These are phyloP conservation scores for Marasmius tenuissimus DNA, from an alignment of 1,284 basidiomycete species.

Conservation along the genomic window DNA sequence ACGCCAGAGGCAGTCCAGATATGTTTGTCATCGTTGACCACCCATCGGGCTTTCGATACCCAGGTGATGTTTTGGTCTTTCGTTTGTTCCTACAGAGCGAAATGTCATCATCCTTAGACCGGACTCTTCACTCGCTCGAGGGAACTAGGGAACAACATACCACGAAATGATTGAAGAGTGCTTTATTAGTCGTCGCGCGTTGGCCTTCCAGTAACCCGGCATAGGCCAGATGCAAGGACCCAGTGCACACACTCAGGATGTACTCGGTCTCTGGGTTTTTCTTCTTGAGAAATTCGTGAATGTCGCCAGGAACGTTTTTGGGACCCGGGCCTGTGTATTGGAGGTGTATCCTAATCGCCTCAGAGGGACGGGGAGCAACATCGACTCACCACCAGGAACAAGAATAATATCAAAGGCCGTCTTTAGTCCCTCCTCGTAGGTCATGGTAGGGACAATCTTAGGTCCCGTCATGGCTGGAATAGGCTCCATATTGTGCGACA, in stretches of 20 bases:
- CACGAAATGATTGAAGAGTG: conserved; percentile 14
- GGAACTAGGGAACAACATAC: conserved; percentile 6
- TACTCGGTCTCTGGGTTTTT: conserved; percentile 22
- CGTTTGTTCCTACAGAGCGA: conserved; percentile 18
- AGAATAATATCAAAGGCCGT: conserved; percentile 24
- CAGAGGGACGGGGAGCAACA: too few species aligned
- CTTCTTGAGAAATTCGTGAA: conserved; percentile 21
- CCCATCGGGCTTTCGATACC: conserved; percentile 38
- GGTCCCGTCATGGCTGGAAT: conserved; percentile 17
- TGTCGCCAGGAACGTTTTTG: conserved; percentile 8
- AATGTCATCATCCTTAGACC: not conserved
- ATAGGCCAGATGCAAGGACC: conserved; percentile 23
- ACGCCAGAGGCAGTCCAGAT: conserved; percentile 40
- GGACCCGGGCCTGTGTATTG: not conserved
- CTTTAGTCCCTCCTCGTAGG: conserved; percentile 17
- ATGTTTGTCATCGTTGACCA: conserved; percentile 33
- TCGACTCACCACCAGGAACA: conserved; percentile 23
- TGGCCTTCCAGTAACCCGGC: conserved; percentile 24
- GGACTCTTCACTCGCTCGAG: not conserved
- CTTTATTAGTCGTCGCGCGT: conserved; percentile 26
- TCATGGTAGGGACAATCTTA: conserved; percentile 16
- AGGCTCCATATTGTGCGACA: conserved; percentile 20
- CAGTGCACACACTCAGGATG: conserved; percentile 23
- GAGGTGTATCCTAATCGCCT: not conserved
- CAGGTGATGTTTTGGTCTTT: conserved; percentile 26